Percentiles rank a stretch among this genome's conserved stretches.
phyloP scores from a whole-genome alignment of 306 rosid species.

The Pterocarpus macrocarpus region DNA sequence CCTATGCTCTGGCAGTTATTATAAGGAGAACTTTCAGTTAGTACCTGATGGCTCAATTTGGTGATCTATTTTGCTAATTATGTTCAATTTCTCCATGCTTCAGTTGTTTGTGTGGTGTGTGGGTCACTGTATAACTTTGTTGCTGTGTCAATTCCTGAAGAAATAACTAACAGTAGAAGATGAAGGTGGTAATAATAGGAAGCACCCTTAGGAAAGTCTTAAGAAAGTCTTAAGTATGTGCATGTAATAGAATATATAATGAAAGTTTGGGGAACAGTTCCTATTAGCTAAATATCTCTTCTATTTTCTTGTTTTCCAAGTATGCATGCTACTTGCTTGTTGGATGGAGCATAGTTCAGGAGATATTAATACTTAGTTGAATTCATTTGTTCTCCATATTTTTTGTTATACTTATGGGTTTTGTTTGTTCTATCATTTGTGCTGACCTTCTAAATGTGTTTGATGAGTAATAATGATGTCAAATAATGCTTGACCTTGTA shows the following conservation, averaged over 20 bases:
- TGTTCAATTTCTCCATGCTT: not conserved
- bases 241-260: not conserved
- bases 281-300: not conserved
- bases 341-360: not conserved
- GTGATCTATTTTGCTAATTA: not conserved
- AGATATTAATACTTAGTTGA: not conserved
- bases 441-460: not conserved
- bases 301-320: not conserved
- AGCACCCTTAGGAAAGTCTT: not conserved
- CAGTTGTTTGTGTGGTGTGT: not conserved
- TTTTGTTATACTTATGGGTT: not conserved
- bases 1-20: not conserved
- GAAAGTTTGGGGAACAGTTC: conserved; percentile 12
- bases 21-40: not conserved
- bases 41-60: not conserved
- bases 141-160: conserved; percentile 5
- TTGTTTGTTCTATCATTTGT: not conserved
- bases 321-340: conserved; percentile 5
- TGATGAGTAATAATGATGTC: conserved; percentile 16
- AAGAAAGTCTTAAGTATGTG: not conserved
- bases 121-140: not conserved
- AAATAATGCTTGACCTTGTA: conserved; percentile 25
- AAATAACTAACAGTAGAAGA: not conserved
- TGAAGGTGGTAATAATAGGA: not conserved
- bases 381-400: not conserved